Evolutionary conservation across 768 basidiomycete genomes (phyloP).

Genomic region (Gymnopilus dilepis): DNA sequence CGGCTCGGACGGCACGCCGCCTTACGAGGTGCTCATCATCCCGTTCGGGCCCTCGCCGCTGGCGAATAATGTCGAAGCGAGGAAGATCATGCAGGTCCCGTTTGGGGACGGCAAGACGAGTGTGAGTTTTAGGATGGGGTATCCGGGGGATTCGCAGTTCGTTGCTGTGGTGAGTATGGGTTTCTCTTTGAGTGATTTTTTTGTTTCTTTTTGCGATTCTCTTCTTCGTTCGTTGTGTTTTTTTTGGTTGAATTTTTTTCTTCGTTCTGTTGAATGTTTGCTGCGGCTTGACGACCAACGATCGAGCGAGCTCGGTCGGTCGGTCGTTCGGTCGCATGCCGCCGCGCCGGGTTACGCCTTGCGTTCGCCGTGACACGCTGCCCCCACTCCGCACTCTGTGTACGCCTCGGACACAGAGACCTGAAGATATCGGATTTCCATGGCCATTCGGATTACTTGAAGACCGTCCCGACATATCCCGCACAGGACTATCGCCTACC

Average conservation of each 20-base stretch:
- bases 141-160: constrained; percentile 71
- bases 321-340: too few relatives aligned
- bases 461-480: neutral
- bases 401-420: neutral
- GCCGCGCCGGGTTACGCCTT: too few relatives aligned
- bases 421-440: neutral
- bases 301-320: constrained; percentile 1
- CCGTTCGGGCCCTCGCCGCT: constrained; percentile 71
- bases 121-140: constrained; percentile 62
- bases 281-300: constrained; percentile 3
- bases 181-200: neutral
- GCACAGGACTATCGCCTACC: neutral
- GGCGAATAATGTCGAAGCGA: constrained; percentile 63
- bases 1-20: constrained; percentile 63
- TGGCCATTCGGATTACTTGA: neutral
- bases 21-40: constrained; percentile 69
- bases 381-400: neutral
- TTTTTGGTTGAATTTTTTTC: neutral
- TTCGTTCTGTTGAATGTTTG: neutral
- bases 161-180: constrained; percentile 69
- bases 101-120: constrained; percentile 50
- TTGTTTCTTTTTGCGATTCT: neutral
- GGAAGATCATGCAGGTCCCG: constrained; percentile 59
- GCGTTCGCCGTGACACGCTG: neutral
- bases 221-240: neutral